Evolutionary conservation across 176 grass and related monocot genomes (phyloP).

Genomic region (Eragrostis nindensis): DNA sequence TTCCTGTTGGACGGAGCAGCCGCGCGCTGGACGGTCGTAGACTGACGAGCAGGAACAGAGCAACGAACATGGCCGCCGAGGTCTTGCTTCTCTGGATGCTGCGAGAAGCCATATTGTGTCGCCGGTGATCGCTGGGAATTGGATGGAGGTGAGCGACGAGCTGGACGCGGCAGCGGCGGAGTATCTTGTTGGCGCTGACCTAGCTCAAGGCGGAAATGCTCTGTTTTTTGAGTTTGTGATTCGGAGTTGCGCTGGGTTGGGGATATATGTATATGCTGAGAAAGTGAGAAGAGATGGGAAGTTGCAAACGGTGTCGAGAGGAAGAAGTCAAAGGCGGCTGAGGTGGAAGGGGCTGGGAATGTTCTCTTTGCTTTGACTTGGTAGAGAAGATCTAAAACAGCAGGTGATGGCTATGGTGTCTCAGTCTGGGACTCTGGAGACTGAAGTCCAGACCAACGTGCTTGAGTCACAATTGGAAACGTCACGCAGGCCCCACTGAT

Average conservation of each 20-base stretch:
- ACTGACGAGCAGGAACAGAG: conserved; percentile 26
- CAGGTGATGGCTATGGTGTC: neutral
- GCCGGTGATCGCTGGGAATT: neutral
- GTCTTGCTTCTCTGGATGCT: neutral
- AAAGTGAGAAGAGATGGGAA: neutral
- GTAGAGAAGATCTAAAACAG: neutral
- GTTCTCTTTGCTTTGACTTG: conserved; percentile 48
- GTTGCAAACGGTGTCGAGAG: neutral
- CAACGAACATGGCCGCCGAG: conserved; percentile 11
- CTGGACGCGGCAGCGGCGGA: no score
- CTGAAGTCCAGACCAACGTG: neutral
- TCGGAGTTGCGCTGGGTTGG: neutral
- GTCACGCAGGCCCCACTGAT: neutral
- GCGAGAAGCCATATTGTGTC: conserved; percentile 28
- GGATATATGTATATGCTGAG: neutral
- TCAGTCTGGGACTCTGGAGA: neutral
- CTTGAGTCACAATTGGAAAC: neutral
- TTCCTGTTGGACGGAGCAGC: neutral
- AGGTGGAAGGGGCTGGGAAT: conserved; percentile 44
- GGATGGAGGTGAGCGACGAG: no score
- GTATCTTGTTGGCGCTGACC: neutral
- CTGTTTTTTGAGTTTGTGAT: neutral
- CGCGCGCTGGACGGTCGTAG: conserved; percentile 30
- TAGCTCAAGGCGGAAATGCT: neutral
- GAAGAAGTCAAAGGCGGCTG: conserved; percentile 34